Percentiles rank a stretch among this genome's conserved stretches.
phyloP scores from a whole-genome alignment of 805 yeast genomes.

The Clavispora carvajalis region DNA sequence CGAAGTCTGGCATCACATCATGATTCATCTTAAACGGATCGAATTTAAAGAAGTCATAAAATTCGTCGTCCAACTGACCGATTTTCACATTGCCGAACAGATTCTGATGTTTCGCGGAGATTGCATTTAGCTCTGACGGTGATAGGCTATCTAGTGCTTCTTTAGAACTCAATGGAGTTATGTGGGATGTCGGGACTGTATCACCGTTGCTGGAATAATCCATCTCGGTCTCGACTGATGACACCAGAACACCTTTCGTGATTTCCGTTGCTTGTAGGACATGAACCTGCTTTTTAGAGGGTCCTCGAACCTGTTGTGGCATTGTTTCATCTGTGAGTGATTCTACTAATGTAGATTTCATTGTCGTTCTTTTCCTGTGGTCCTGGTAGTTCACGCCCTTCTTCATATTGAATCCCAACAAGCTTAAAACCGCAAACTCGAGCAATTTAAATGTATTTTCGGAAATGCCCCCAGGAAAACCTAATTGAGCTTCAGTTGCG shows the following conservation, averaged over 20 bases:
- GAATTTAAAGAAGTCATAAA: constrained; percentile 27
- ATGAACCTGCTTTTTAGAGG: neutral
- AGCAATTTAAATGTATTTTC: constrained; percentile 49
- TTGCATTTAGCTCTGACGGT: too few species aligned
- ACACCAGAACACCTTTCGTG: too few species aligned
- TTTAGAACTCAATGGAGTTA: too few species aligned
- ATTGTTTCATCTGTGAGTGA: neutral
- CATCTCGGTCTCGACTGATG: too few species aligned
- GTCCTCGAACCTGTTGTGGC: neutral
- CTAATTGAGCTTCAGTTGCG: constrained; percentile 45
- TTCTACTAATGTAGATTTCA: neutral
- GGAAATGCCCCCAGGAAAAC: constrained; percentile 59
- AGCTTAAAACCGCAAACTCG: constrained; percentile 56
- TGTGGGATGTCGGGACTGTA: too few species aligned
- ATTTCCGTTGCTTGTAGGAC: too few species aligned
- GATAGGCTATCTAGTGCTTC: too few species aligned
- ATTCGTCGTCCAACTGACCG: constrained; percentile 7
- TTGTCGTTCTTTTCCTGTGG: neutral
- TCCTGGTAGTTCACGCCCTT: constrained; percentile 9
- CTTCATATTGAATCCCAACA: constrained; percentile 47
- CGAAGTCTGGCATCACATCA: constrained; percentile 46
- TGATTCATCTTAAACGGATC: constrained; percentile 35
- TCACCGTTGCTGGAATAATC: too few species aligned
- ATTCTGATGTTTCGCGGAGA: neutral
- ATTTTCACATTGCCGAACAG: neutral